Conservation (phyloP, 2,329 filamentous ascomycete genomes). For the Sarocladium oryzae region DNA sequence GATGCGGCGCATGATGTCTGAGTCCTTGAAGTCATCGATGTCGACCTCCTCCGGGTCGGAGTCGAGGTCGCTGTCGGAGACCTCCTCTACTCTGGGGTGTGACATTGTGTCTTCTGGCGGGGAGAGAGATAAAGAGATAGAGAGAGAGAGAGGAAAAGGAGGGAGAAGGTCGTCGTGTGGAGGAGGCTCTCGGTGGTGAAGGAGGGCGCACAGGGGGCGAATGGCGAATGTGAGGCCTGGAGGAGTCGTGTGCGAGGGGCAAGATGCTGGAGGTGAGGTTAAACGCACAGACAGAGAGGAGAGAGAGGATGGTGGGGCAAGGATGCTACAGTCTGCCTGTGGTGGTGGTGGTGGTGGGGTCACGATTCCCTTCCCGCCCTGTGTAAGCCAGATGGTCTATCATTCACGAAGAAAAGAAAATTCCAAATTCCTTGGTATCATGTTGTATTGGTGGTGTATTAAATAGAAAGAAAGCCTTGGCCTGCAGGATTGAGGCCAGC, state of each 20-base stretch:
- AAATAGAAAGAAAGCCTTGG: too few relatives aligned
- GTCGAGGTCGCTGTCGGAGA: slow-evolving; percentile 71
- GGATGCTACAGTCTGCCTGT: too few relatives aligned
- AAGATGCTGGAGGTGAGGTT: slow-evolving; percentile 9
- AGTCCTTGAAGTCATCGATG: slow-evolving; percentile 58
- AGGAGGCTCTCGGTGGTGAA: too few relatives aligned
- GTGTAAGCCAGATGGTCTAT: too few relatives aligned
- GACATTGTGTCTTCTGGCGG: slow-evolving; percentile 52
- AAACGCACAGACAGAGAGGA: too few relatives aligned
- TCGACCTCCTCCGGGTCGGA: slow-evolving; percentile 87
- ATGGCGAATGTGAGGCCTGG: not conserved
- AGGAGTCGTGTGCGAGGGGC: slow-evolving; percentile 3
- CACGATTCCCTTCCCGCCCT: too few relatives aligned
- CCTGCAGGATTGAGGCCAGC: not conserved
- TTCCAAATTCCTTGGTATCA: too few relatives aligned
- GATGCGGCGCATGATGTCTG: slow-evolving; percentile 48
- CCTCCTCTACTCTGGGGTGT: slow-evolving; percentile 85
- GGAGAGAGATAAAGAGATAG: not conserved
- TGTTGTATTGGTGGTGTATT: not conserved
- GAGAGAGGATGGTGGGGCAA: slow-evolving; percentile 15
- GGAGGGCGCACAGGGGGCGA: too few relatives aligned
- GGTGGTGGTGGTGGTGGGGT: too few relatives aligned
- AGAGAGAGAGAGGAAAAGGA: not conserved
- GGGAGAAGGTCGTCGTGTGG: too few relatives aligned
- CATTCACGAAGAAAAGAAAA: too few relatives aligned